phyloP scores from a whole-genome alignment of 192 early-diverging fungal species.

The Backusella tuberculispora region DNA sequence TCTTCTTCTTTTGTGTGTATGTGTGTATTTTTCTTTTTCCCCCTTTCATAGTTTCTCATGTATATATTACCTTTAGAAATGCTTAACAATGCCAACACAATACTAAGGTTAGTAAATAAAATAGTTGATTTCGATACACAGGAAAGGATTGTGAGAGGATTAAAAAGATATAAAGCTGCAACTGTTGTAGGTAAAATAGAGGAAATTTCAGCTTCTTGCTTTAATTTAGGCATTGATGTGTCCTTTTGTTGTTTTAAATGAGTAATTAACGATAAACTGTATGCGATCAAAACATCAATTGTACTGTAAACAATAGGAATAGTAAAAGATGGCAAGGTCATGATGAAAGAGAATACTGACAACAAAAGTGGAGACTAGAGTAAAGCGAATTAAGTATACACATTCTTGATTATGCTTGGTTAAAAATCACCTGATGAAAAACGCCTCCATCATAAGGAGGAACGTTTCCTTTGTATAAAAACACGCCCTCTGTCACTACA shows the following conservation, averaged over 20 bases:
- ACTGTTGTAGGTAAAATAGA: slow-evolving; percentile 31
- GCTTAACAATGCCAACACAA: slow-evolving; percentile 64
- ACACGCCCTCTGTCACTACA: slow-evolving; percentile 85
- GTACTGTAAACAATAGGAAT: slow-evolving; percentile 59
- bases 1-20: neutral
- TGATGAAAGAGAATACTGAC: slow-evolving; percentile 67
- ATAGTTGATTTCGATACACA: slow-evolving; percentile 77
- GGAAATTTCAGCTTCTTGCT: slow-evolving; percentile 21
- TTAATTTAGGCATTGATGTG: slow-evolving; percentile 24
- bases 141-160: slow-evolving; percentile 80
- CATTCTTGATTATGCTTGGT: neutral
- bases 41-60: neutral
- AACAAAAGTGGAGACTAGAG: slow-evolving; percentile 74
- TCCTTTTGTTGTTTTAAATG: slow-evolving; percentile 38
- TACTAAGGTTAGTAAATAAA: slow-evolving; percentile 73
- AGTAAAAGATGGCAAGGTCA: slow-evolving; percentile 53
- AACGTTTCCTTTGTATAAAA: slow-evolving; percentile 72
- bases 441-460: slow-evolving; percentile 88
- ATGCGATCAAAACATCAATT: slow-evolving; percentile 69
- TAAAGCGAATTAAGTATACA: neutral
- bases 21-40: neutral
- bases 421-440: slow-evolving; percentile 77
- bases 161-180: slow-evolving; percentile 69
- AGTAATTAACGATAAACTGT: slow-evolving; percentile 63
- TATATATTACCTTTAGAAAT: slow-evolving; percentile 41